A percentile compares a stretch with the other conserved stretches of the same genome.
phyloP scores from a whole-genome alignment of 352 stramenopile species.

The Blastocystis sp. region DNA sequence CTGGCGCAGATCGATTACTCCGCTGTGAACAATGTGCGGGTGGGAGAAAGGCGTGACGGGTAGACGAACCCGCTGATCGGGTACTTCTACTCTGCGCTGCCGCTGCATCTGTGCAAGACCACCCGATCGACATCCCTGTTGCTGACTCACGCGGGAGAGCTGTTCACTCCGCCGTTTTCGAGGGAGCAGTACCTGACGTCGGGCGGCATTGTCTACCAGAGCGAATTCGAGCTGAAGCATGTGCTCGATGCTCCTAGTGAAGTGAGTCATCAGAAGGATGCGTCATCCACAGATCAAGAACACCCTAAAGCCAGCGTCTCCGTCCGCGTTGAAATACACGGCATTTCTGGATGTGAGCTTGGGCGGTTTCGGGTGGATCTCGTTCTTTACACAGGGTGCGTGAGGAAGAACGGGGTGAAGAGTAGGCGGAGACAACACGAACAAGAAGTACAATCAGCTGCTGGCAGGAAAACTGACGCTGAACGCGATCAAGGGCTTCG shows the following conservation, averaged over 20 bases:
- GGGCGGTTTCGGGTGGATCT: constrained; percentile 30
- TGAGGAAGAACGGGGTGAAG: not conserved
- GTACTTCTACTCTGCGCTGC: constrained; percentile 3
- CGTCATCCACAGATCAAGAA: not conserved
- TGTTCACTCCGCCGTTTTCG: constrained; percentile 28
- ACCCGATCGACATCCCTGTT: not conserved
- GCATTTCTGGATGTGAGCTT: constrained; percentile 41
- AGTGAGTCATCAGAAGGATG: too few species aligned
- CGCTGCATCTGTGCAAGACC: constrained; percentile 26
- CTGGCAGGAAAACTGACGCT: not conserved
- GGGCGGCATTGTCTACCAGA: constrained; percentile 25
- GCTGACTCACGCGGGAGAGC: not conserved
- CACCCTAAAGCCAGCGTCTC: not conserved
- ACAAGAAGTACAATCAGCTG: constrained; percentile 31
- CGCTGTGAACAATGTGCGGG: not conserved
- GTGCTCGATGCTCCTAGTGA: constrained; percentile 11
- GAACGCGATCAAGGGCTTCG: constrained; percentile 27
- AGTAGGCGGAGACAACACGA: constrained; percentile 21
- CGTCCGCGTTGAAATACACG: constrained; percentile 28
- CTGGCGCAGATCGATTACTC: constrained; percentile 5
- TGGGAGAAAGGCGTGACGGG: not conserved
- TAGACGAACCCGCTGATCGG: constrained; percentile 38
- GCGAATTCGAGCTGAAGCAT: constrained; percentile 12
- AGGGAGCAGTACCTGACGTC: constrained; percentile 7
- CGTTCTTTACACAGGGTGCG: constrained; percentile 3